These are phyloP conservation scores for Apiotrichum montevideense DNA, from an alignment of 1,284 basidiomycete species.

Conservation along the genomic window DNA sequence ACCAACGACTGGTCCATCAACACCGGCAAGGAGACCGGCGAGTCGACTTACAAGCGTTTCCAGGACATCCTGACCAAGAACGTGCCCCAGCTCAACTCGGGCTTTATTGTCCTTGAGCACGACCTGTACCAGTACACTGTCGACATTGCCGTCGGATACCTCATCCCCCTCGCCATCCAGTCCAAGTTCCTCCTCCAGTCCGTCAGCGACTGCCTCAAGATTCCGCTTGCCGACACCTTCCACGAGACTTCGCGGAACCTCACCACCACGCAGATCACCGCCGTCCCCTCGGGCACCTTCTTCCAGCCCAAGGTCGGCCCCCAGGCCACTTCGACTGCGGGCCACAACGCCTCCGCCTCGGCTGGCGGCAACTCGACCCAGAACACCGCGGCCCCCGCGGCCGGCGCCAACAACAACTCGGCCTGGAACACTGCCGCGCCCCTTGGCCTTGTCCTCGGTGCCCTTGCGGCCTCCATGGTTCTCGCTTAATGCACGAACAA, in stretches of 20 bases:
- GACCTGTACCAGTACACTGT: conserved; percentile 80
- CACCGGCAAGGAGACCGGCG: conserved; percentile 60
- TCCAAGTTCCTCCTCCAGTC: conserved; percentile 53
- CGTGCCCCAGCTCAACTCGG: conserved; percentile 47
- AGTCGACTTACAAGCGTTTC: conserved; percentile 53
- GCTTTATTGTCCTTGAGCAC: conserved; percentile 85
- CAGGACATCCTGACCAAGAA: conserved; percentile 45
- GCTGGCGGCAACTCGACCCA: too few species aligned
- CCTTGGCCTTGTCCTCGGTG: too few species aligned
- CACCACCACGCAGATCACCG: too few species aligned
- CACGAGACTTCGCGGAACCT: conserved; percentile 33
- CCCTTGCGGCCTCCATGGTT: too few species aligned
- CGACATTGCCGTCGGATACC: conserved; percentile 80
- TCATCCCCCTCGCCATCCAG: conserved; percentile 63
- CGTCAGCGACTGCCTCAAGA: conserved; percentile 62
- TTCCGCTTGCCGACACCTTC: conserved; percentile 40
- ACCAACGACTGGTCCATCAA: conserved; percentile 80
- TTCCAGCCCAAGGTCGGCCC: too few species aligned
- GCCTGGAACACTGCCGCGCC: too few species aligned
- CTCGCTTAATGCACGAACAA: too few species aligned
- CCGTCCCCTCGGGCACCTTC: too few species aligned
- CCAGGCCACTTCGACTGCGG: too few species aligned
- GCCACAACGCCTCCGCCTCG: too few species aligned
- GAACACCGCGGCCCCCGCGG: too few species aligned
- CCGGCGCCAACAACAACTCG: too few species aligned